phyloP scores from a whole-genome alignment of 2,329 filamentous ascomycete species.

The Nigrograna mackinnonii region DNA sequence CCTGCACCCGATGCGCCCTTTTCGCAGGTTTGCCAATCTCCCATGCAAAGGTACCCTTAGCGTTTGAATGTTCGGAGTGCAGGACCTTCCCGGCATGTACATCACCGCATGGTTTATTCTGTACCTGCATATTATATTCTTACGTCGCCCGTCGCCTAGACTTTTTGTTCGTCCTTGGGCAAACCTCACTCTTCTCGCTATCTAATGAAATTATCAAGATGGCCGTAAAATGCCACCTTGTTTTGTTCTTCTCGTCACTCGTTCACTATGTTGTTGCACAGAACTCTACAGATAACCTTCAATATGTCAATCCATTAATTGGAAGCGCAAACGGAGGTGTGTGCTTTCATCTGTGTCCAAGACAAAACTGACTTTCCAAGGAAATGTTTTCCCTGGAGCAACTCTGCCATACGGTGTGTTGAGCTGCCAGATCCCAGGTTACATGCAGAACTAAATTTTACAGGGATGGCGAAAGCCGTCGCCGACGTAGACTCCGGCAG shows the following conservation, averaged over 20 bases:
- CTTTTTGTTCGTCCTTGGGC: too few relatives aligned
- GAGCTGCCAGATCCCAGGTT: slow-evolving; percentile 15
- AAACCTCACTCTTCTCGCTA: too few relatives aligned
- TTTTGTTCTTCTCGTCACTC: slow-evolving; percentile 8
- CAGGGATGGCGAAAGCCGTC: slow-evolving; percentile 48
- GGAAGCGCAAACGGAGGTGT: slow-evolving; percentile 44
- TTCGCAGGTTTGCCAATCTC: too few relatives aligned
- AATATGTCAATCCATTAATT: slow-evolving; percentile 39
- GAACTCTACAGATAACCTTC: slow-evolving; percentile 26
- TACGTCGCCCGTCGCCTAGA: too few relatives aligned
- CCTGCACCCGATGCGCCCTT: too few relatives aligned
- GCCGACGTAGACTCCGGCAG: slow-evolving; percentile 49
- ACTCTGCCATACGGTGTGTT: slow-evolving; percentile 44
- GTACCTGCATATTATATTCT: too few relatives aligned
- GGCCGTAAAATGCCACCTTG: not conserved
- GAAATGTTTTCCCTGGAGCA: slow-evolving; percentile 49
- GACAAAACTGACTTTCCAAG: slow-evolving; percentile 9
- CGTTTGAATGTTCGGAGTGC: too few relatives aligned
- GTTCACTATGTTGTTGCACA: slow-evolving; percentile 10
- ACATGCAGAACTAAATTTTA: slow-evolving; percentile 1
- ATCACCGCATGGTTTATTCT: too few relatives aligned
- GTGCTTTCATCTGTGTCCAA: not conserved
- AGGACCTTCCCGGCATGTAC: too few relatives aligned
- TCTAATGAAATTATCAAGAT: too few relatives aligned
- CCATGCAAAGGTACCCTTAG: too few relatives aligned